Base-by-base conservation (phyloP, 208 protist genomes). In the Eutreptiella sp. region DNA sequence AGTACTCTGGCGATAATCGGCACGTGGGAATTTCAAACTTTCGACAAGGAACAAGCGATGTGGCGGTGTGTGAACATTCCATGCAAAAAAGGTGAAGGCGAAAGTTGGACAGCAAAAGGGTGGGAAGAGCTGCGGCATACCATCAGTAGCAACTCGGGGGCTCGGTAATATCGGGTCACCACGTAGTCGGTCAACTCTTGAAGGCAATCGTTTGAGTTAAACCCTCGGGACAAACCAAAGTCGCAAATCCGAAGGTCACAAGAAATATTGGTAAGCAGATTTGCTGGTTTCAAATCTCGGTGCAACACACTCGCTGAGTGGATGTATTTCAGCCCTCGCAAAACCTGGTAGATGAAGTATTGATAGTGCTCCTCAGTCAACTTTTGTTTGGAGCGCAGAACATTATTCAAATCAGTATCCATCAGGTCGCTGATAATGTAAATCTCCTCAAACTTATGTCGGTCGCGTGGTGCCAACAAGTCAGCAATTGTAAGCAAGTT, bases 161-260 rank as follows among this genome's bases (percentile, higher is more conserved):
- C 86, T 26, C 92, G 63, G 59, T 97, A 96, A 87, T 89, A 95
- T 5, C 92, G 50, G 2, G 84, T 94, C 28, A 78, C 78, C 21
- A 87, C 82, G 43, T 85, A 88, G 38, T 87, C 80, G 14, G 83
- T 89, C 75, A 89, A 74, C 34, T 70, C 72, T n/a, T n/a, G n/a
- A n/a, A n/a, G n/a, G 14, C 39, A 11, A 11, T 42, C 36, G 11
- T 55, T 19, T 14, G 27, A 11, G 24, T 57, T 63, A 23, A 38
- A 57, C 9, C 50, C 54, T n/a, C 86, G 81, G 23, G 86, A 81
- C 19, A 93, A 67, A 1, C 87, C 87, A 75, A 93, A 94, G 64
- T 96, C 90, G 68, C 88, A 92, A 31, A 96, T 91, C 29, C 85
- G 87, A 7, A 96, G 68, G 7, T 93, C 85, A 66, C 92, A 96